These are phyloP conservation scores for Artomyces pyxidatus DNA, from an alignment of 768 basidiomycete genomes.

Conservation along the genomic window DNA sequence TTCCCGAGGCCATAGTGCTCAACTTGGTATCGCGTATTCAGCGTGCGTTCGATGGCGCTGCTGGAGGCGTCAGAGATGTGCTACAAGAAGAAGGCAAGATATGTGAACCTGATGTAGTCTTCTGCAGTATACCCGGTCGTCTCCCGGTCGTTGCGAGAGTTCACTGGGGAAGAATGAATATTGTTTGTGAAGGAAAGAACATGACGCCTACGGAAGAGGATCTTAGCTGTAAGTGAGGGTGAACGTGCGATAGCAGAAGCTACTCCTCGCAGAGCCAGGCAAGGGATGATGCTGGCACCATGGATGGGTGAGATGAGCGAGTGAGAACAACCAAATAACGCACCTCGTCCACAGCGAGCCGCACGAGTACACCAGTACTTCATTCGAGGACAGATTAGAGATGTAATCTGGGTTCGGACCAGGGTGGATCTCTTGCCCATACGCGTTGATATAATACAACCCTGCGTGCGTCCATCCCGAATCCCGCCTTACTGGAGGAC, in stretches of 20 bases:
- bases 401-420: constrained; percentile 79
- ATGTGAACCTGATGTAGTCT: constrained; percentile 71
- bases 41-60: constrained; percentile 61
- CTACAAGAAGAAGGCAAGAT: constrained; percentile 4
- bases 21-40: constrained; percentile 53
- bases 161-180: constrained; percentile 43
- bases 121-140: constrained; percentile 77
- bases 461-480: too few relatives aligned
- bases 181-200: constrained; percentile 1
- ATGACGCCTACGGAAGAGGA: constrained; percentile 62
- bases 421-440: constrained; percentile 89
- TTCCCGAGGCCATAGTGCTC: constrained; percentile 51
- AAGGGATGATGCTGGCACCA: constrained; percentile 70
- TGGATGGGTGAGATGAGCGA: background rate
- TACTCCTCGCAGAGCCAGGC: constrained; percentile 77
- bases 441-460: constrained; percentile 84
- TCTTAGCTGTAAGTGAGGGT: constrained; percentile 61
- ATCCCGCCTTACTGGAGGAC: too few relatives aligned
- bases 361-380: constrained; percentile 83
- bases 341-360: constrained; percentile 94
- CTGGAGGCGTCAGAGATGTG: constrained; percentile 1
- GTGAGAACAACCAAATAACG: background rate
- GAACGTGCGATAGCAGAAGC: constrained; percentile 73
- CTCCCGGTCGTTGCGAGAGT: constrained; percentile 83
- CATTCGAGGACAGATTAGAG: constrained; percentile 45